These are phyloP conservation scores for Begonia fuchsioides DNA, from an alignment of 306 rosid genomes.

Conservation along the genomic window DNA sequence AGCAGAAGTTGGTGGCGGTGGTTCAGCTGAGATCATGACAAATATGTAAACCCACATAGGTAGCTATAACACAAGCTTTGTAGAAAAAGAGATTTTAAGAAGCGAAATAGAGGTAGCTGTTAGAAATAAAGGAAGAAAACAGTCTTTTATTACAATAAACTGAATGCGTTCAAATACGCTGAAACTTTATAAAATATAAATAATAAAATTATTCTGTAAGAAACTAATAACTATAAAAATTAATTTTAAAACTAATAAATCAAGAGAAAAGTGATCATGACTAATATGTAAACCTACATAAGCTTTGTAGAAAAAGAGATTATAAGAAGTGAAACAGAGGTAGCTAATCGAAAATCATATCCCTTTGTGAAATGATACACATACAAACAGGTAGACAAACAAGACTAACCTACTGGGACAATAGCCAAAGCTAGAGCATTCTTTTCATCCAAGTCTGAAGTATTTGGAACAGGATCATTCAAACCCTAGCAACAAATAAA, in stretches of 20 bases:
- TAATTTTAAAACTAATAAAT: too few species aligned
- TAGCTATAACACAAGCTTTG: not conserved
- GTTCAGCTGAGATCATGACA: slow-evolving; percentile 42
- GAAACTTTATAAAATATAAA: too few species aligned
- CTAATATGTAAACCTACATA: not conserved
- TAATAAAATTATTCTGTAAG: too few species aligned
- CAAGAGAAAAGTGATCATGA: too few species aligned
- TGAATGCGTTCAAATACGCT: too few species aligned
- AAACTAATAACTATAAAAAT: too few species aligned
- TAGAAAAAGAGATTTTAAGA: too few species aligned
- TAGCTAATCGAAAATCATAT: too few species aligned
- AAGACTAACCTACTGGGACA: slow-evolving; percentile 58
- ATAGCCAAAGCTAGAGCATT: slow-evolving; percentile 91
- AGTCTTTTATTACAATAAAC: too few species aligned
- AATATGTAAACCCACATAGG: not conserved
- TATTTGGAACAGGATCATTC: slow-evolving; percentile 71
- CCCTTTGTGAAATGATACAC: not conserved
- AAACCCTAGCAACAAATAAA: slow-evolving; percentile 41
- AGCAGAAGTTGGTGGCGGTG: slow-evolving; percentile 56
- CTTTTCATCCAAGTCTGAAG: slow-evolving; percentile 75
- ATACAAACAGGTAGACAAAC: slow-evolving; percentile 10
- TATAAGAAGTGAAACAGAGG: too few species aligned
- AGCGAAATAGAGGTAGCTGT: too few species aligned
- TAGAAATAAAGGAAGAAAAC: too few species aligned
- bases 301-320: not conserved